These are phyloP conservation scores for Pseudopyrenochaeta lycopersici DNA, from an alignment of 2,329 filamentous ascomycete genomes.

Conservation along the genomic window DNA sequence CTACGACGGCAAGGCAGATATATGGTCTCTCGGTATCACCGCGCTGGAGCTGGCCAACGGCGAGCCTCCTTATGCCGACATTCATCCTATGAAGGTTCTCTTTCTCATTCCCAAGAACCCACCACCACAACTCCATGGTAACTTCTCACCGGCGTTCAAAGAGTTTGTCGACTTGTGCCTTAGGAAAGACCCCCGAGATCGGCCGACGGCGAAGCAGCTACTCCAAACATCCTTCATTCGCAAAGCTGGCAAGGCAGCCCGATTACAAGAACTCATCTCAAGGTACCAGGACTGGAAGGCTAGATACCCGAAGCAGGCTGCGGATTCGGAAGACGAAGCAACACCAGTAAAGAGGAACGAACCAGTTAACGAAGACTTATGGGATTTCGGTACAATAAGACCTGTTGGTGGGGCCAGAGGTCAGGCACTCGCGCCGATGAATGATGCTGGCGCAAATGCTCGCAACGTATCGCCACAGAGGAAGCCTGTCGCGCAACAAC, in stretches of 20 bases:
- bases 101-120: conserved; percentile 97
- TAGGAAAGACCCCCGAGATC: conserved; percentile 86
- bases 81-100: conserved; percentile 97
- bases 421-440: conserved; percentile 75
- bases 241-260: conserved; percentile 93
- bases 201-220: conserved; percentile 86
- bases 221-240: conserved; percentile 90
- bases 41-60: conserved; percentile 91
- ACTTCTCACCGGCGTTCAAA: conserved; percentile 59
- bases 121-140: conserved; percentile 73
- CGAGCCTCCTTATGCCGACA: conserved; percentile 93
- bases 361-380: conserved; percentile 82
- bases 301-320: conserved; percentile 76
- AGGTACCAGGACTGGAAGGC: conserved; percentile 87
- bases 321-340: conserved; percentile 52
- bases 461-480: conserved; percentile 56
- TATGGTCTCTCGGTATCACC: conserved; percentile 96
- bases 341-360: conserved; percentile 49
- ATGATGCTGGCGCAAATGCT: conserved; percentile 81
- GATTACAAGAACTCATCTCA: conserved; percentile 94
- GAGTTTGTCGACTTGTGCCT: conserved; percentile 72
- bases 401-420: conserved; percentile 65
- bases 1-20: conserved; percentile 97
- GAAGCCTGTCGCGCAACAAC: conserved; percentile 42
- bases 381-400: conserved; percentile 97